phyloP scores from a whole-genome alignment of 306 rosid genomes.

The Cajanus cajan region DNA sequence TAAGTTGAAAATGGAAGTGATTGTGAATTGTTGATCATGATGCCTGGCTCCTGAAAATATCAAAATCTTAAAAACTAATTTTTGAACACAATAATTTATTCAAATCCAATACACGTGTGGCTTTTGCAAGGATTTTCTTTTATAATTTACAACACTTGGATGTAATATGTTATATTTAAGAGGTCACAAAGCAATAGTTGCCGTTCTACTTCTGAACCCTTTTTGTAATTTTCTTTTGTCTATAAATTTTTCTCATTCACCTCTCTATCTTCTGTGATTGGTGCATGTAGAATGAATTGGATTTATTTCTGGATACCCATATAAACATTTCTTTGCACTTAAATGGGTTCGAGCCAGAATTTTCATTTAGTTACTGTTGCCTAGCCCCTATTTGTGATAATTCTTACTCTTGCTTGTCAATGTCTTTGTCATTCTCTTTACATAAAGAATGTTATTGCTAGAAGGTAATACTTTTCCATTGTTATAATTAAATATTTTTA shows the following conservation, averaged over 20 bases:
- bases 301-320: neutral
- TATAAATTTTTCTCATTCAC: neutral
- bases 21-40: neutral
- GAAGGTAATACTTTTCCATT: too few species aligned
- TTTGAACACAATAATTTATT: neutral
- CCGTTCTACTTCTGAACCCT: neutral
- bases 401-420: neutral
- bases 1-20: neutral
- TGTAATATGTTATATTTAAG: neutral
- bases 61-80: neutral
- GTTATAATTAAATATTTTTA: too few species aligned
- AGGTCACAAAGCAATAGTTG: neutral
- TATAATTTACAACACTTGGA: neutral
- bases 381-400: neutral
- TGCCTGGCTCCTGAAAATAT: neutral
- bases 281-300: neutral
- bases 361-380: neutral
- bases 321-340: neutral
- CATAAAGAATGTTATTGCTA: neutral
- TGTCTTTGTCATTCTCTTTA: neutral
- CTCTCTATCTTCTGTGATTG: neutral
- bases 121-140: neutral
- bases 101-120: neutral
- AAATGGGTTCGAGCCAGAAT: neutral
- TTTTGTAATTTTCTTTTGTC: neutral